Evolutionary conservation across 257 asterid species (phyloP).

Genomic region (Mitragyna speciosa): DNA sequence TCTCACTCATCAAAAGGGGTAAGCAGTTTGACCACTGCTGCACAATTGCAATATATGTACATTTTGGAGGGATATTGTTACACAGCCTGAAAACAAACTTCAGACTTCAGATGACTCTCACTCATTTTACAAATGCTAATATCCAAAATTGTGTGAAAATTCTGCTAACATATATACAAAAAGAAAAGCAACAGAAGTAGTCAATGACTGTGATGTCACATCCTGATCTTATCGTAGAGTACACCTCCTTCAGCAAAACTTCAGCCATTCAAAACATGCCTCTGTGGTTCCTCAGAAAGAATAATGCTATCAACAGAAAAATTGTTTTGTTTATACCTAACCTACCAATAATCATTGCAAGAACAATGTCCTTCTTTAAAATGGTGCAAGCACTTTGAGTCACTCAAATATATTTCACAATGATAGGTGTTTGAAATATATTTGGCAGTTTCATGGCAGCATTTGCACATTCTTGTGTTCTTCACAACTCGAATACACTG

Average conservation of each 20-base stretch:
- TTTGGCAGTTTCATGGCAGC: conserved; percentile 68
- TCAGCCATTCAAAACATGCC: neutral
- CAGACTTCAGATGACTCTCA: neutral
- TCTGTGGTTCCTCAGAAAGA: neutral
- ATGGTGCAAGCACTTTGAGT: conserved; percentile 75
- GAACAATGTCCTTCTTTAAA: conserved; percentile 75
- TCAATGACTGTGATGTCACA: neutral
- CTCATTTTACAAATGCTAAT: neutral
- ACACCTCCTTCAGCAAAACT: neutral
- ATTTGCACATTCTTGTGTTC: conserved; percentile 63
- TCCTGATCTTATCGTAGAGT: neutral
- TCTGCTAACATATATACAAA: conserved; percentile 3
- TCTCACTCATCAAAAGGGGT: neutral
- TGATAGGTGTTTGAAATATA: conserved; percentile 39
- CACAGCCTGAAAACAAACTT: neutral
- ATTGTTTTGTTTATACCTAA: neutral
- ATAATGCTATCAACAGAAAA: conserved; percentile 1
- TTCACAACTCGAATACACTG: conserved; percentile 56
- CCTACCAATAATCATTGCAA: conserved; percentile 81
- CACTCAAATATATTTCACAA: conserved; percentile 59
- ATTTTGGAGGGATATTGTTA: neutral
- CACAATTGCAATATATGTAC: conserved; percentile 4
- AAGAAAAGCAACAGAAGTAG: neutral
- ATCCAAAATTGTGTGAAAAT: conserved; percentile 1
- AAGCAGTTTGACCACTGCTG: neutral